phyloP scores from a whole-genome alignment of 2,329 filamentous ascomycete species.

The Xylaria multiplex region DNA sequence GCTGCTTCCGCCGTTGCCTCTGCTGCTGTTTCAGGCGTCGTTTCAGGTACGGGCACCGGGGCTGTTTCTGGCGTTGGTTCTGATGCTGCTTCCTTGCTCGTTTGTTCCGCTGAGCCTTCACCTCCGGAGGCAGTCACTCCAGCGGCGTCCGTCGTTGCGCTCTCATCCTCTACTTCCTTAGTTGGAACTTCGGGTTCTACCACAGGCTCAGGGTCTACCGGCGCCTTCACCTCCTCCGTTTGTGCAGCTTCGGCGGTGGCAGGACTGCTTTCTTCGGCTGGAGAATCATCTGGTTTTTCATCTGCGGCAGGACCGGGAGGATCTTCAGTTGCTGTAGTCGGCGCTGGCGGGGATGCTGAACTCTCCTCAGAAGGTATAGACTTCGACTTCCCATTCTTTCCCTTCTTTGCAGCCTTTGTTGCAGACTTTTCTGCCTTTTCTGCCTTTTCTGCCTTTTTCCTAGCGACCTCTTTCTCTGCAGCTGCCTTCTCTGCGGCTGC shows the following conservation, averaged over 20 bases:
- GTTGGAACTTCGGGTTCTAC: conserved; percentile 17
- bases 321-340: conserved; percentile 19
- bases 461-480: conserved; percentile 25
- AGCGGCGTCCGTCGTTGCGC: conserved; percentile 17
- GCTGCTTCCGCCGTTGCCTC: not conserved
- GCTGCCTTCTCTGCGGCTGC: conserved; percentile 26
- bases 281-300: conserved; percentile 17
- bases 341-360: conserved; percentile 18
- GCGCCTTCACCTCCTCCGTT: conserved; percentile 30
- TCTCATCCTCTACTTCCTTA: conserved; percentile 32
- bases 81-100: conserved; percentile 1
- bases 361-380: conserved; percentile 15
- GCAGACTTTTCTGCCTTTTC: too few species aligned
- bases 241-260: conserved; percentile 12
- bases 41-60: not conserved
- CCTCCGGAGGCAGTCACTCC: conserved; percentile 6
- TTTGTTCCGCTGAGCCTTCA: conserved; percentile 10
- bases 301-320: conserved; percentile 22
- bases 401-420: conserved; percentile 34
- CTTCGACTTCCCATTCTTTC: conserved; percentile 29
- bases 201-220: conserved; percentile 27
- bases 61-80: not conserved
- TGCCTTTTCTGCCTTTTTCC: conserved; percentile 27
- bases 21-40: conserved; percentile 1
- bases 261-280: conserved; percentile 17